phyloP scores from a whole-genome alignment of 176 grass and related monocot genomes.

The Carex myosuroides region DNA sequence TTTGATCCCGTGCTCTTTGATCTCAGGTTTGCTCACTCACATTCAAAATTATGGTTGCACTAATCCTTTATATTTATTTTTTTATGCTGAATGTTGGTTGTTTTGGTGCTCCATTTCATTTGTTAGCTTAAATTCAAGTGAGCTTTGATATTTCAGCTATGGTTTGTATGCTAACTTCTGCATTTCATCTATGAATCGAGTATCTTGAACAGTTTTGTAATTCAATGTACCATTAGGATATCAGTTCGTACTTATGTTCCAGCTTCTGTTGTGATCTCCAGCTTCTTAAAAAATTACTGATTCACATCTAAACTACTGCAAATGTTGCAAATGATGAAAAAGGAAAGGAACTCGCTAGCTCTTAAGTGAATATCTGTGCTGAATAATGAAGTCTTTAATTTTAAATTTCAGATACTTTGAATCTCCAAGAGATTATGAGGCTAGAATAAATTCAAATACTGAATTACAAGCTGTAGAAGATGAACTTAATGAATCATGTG shows the following conservation, averaged over 20 bases:
- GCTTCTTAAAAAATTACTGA: neutral
- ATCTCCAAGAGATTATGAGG: conserved; percentile 51
- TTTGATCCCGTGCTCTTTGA: conserved; percentile 67
- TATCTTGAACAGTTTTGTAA: too few species aligned
- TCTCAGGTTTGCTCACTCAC: conserved; percentile 34
- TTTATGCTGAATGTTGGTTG: neutral
- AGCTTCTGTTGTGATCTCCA: neutral
- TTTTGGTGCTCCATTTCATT: neutral
- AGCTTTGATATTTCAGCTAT: neutral
- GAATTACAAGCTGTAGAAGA: conserved; percentile 61
- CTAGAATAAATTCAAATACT: conserved; percentile 44
- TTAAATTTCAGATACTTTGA: conserved; percentile 44
- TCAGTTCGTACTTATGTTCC: neutral
- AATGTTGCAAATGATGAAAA: neutral
- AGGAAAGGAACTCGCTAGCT: neutral
- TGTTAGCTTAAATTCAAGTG: too few species aligned
- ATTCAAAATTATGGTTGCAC: neutral
- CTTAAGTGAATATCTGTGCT: neutral
- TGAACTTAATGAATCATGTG: conserved; percentile 51
- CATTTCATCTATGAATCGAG: neutral
- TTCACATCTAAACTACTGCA: neutral
- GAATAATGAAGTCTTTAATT: neutral
- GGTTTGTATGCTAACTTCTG: neutral
- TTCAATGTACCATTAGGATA: neutral
- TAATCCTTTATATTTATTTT: neutral